These are phyloP conservation scores for Heritiera littoralis DNA, from an alignment of 345 rosid genomes.

Conservation along the genomic window DNA sequence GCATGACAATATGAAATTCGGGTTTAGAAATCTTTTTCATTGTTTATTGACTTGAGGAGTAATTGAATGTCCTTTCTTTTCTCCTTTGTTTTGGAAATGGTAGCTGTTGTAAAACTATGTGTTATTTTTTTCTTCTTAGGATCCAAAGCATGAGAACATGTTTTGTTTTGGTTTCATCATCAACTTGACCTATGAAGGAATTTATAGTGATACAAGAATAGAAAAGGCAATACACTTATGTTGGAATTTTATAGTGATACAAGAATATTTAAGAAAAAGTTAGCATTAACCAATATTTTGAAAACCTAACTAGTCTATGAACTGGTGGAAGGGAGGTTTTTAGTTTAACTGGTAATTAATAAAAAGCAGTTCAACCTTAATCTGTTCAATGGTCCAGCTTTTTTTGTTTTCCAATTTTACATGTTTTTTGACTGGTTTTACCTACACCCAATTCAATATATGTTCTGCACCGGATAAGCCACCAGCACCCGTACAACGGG, in stretches of 20 bases:
- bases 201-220: neutral
- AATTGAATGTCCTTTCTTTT: neutral
- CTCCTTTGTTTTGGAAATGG: neutral
- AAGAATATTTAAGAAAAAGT: neutral
- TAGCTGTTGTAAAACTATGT: neutral
- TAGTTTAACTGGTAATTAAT: neutral
- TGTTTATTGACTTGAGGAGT: neutral
- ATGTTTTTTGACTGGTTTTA: conserved; percentile 1
- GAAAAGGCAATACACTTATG: too few species aligned
- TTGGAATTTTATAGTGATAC: too few species aligned
- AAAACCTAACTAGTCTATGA: neutral
- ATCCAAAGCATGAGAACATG: neutral
- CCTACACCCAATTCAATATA: neutral
- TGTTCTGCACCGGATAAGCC: neutral
- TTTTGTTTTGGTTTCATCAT: neutral
- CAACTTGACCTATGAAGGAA: conserved; percentile 7
- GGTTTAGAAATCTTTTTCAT: neutral
- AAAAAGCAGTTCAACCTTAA: neutral
- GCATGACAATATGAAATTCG: neutral
- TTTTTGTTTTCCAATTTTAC: neutral
- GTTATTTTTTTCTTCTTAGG: neutral
- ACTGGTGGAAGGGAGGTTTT: neutral
- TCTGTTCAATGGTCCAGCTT: neutral
- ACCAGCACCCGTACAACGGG: neutral
- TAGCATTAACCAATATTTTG: neutral